A percentile compares a stretch with the other conserved stretches of the same genome.
These are phyloP conservation scores for Ophiobolus disseminans DNA, from an alignment of 2,329 filamentous ascomycete species.

Conservation along the genomic window DNA sequence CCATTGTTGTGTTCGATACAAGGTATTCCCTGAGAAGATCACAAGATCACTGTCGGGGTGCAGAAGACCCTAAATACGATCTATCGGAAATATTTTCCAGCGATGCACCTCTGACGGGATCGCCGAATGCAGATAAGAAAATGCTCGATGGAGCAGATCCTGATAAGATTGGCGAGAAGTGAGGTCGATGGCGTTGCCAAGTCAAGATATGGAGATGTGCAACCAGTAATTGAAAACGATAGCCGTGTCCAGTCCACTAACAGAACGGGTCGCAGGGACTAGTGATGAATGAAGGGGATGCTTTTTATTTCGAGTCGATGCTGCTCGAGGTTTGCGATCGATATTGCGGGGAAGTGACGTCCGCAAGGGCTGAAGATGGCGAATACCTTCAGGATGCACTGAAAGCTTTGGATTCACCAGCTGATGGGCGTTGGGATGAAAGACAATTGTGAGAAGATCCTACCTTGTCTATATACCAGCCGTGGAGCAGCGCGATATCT, in stretches of 20 bases:
- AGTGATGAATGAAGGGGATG: constrained; percentile 8
- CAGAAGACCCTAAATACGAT: background rate
- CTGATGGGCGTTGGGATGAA: constrained; percentile 9
- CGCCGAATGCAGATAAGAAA: constrained; percentile 23
- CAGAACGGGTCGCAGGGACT: constrained; percentile 13
- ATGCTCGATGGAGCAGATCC: constrained; percentile 6
- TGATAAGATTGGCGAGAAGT: constrained; percentile 25
- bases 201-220: constrained; percentile 18
- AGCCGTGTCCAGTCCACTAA: constrained; percentile 4
- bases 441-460: constrained; percentile 1
- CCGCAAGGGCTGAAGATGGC: constrained; percentile 7
- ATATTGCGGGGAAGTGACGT: constrained; percentile 31
- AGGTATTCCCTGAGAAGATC: constrained; percentile 9
- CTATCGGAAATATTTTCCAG: background rate
- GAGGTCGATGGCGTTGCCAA: constrained; percentile 28
- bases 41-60: too few species aligned
- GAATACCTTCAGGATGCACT: constrained; percentile 1
- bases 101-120: background rate
- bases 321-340: constrained; percentile 4
- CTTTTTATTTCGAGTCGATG: constrained; percentile 22
- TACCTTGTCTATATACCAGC: constrained; percentile 19
- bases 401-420: constrained; percentile 6
- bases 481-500: constrained; percentile 28
- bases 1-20: constrained; percentile 19
- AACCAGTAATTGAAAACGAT: constrained; percentile 11